Evolutionary conservation across 1,139 yeast genomes (phyloP).

Genomic region (Candida sojae): DNA sequence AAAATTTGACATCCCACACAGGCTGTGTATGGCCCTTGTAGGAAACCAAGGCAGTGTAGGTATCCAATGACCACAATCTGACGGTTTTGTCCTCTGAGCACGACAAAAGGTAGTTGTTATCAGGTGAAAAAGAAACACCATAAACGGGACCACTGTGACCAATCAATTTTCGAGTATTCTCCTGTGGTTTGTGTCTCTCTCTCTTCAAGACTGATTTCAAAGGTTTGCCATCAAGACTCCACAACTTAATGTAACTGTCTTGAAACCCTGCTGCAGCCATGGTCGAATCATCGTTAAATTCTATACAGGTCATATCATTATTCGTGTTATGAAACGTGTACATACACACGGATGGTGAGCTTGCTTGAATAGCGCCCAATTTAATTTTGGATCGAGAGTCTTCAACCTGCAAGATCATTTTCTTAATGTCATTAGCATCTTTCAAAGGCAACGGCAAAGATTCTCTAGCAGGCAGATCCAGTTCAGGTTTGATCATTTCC

Average conservation of each 20-base stretch:
- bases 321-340: constrained; percentile 96
- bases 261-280: constrained; percentile 93
- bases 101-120: constrained; percentile 76
- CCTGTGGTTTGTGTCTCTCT: constrained; percentile 51
- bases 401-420: constrained; percentile 75
- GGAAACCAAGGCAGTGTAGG: constrained; percentile 85
- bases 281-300: constrained; percentile 85
- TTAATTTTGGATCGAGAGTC: constrained; percentile 78
- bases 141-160: constrained; percentile 97
- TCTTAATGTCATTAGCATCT: constrained; percentile 74
- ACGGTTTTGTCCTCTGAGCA: constrained; percentile 92
- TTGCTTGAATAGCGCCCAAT: constrained; percentile 64
- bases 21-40: constrained; percentile 97
- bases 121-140: constrained; percentile 89
- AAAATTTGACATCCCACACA: constrained; percentile 94
- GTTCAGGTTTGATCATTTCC: constrained; percentile 49
- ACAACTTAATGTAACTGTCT: constrained; percentile 84
- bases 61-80: constrained; percentile 91
- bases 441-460: constrained; percentile 82
- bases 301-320: constrained; percentile 79
- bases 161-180: constrained; percentile 62
- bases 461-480: constrained; percentile 75
- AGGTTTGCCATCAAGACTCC: constrained; percentile 93
- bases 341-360: constrained; percentile 95
- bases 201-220: constrained; percentile 64